Base-by-base conservation (phyloP, 2,329 filamentous ascomycete genomes). In the Aspergillus persii region DNA sequence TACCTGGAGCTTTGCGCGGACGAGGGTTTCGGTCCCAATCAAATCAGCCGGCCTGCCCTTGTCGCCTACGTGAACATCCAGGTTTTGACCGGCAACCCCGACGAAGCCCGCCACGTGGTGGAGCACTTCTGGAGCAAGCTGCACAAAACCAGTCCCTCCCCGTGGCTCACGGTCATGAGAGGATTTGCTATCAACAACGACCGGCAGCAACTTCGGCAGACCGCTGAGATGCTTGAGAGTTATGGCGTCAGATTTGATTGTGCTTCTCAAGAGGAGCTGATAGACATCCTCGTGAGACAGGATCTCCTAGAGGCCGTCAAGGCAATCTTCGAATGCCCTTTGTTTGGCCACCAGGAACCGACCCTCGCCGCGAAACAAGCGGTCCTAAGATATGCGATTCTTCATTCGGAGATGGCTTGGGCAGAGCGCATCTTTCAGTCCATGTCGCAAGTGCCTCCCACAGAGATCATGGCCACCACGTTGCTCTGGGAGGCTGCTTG, bases 401-500 rank as follows among this genome's bases (percentile, higher is more conserved):
- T 84, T 26, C 86, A 85, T 55, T 76, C 82, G 27, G 79, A 89
- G 55, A 68, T 83, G 49, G 80, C 84, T 0, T 91, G 89, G 85
- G 87, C 86, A 1, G 81, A 84, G 55, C 71, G 78, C 1, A 77
- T 89, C 9, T 86, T 92, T 60, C 78, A 76, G n/a, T 74, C 73
- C 11, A 62, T 82, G 48, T 66, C 76, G 2, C 64, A 79, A 70
- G 49, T 77, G 73, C 54, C 81, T 78, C 71, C 69, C 47, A 86
- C 88, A 62, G 74, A 80, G 33, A 83, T 83, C 26, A 92, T 90
- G 86, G 89, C 95, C 69, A 82, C 88, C 11, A 79, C 91, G 11
- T 83, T 95, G 48, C 85, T 91, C 54, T 93, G 89, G 86, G 88
- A 91, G 31, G 87, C 90, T 11, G 83, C 89, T 7, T 84, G 86